These are phyloP conservation scores for Ogataea degrootiae DNA, from an alignment of 805 yeast genomes.

Conservation along the genomic window DNA sequence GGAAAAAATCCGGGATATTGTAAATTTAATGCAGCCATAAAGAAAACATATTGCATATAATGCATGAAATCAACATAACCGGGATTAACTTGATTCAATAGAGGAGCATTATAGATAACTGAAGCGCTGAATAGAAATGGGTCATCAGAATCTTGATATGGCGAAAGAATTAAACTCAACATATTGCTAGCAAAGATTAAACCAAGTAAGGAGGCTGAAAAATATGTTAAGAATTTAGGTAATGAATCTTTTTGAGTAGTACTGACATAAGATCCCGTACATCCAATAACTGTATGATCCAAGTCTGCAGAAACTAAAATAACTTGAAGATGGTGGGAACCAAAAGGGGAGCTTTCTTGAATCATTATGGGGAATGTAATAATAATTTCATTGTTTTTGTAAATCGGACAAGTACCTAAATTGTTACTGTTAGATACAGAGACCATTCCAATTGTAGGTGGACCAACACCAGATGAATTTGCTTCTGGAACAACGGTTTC, in stretches of 20 bases:
- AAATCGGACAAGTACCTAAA: constrained; percentile 28
- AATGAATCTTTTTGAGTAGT: constrained; percentile 40
- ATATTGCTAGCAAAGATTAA: constrained; percentile 32
- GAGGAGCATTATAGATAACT: constrained; percentile 53
- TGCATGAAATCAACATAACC: constrained; percentile 42
- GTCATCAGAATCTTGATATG: constrained; percentile 54
- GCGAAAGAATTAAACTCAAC: constrained; percentile 40
- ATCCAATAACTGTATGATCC: constrained; percentile 37
- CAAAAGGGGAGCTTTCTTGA: constrained; percentile 31
- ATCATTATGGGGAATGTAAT: constrained; percentile 22
- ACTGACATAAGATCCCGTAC: constrained; percentile 44
- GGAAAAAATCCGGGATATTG: constrained; percentile 61
- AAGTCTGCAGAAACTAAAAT: constrained; percentile 37
- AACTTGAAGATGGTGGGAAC: constrained; percentile 41
- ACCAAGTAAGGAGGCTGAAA: constrained; percentile 37
- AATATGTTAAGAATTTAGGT: constrained; percentile 33
- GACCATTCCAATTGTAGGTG: not conserved
- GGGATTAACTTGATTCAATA: constrained; percentile 54
- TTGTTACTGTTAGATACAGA: not conserved
- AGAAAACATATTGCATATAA: constrained; percentile 56
- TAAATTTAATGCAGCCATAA: constrained; percentile 50
- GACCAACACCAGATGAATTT: not conserved
- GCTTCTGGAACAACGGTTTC: not conserved
- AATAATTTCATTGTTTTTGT: constrained; percentile 19
- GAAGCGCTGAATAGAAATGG: constrained; percentile 50